Evolutionary conservation across 164 flowering plant genomes (phyloP), one percentile per base, ranked within the genome.

Genomic region (Aristolochia californica): DNA sequence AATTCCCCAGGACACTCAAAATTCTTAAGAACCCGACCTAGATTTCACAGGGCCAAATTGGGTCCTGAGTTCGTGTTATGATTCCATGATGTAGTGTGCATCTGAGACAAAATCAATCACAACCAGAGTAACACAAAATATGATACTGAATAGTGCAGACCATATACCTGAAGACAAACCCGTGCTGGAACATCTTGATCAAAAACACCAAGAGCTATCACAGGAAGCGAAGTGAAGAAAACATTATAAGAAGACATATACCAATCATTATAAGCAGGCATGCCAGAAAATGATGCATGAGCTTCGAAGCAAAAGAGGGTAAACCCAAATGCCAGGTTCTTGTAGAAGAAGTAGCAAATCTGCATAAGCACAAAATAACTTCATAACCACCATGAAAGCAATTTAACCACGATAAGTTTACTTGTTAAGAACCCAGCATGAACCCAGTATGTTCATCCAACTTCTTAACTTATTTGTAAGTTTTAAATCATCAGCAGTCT

Each of bases 301-400:
- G 86, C 83, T 76, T 84, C 95, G 45, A 69, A 87, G 83, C 82
- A 82, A 60, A 89, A 87, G 1, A 89, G 74, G 17, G 97, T 87
- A 44, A 87, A 81, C 21, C 97, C 95, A 55, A 86, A 86, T 20
- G 88, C 62, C 16, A 89, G 66, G 70, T 89, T 84, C 80, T 89
- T 84, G 83, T 80, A 89, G 74, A 89, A 86, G 66, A 86, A 88
- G 73, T 88, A 88, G 72, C 96, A 88, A 67, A 88, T 82, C 96
- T 88, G 87, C 79, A 72, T 25, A 21, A 44, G 48, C 59, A 23
- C 34, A 55, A 60, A 23, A 55, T 20, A 47, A 20, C 50, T 20
- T 47, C 50, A 47, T 17, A 17, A 17, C 5, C 20, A 47, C 12
- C 4, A 17, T 45, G 27, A 44, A 27, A 24, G 38, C 25, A 16